Conservation (phyloP, 768 basidiomycete genomes). For the Suillus luteus region DNA sequence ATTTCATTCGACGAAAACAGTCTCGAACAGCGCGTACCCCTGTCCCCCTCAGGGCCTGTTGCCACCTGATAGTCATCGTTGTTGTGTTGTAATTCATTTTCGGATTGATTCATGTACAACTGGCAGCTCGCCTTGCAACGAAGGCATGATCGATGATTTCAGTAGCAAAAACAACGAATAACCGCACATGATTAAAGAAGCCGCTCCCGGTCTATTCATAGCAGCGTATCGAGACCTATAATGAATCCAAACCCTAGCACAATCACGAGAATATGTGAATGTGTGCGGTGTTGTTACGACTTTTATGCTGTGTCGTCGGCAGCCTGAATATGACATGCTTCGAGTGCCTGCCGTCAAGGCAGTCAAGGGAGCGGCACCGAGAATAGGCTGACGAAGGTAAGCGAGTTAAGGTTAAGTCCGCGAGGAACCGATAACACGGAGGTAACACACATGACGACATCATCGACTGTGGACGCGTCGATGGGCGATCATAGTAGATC, state of each 20-base stretch:
- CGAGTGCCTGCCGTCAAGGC: neutral
- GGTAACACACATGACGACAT: slow-evolving; percentile 2
- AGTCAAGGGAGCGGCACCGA: slow-evolving; percentile 1
- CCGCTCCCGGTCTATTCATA: neutral
- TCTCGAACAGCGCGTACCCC: neutral
- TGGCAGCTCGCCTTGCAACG: slow-evolving; percentile 23
- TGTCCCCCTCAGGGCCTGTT: neutral
- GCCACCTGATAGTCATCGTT: neutral
- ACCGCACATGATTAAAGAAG: slow-evolving; percentile 3
- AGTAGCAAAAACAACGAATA: neutral
- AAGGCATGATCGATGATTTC: slow-evolving; percentile 8
- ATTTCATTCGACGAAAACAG: neutral
- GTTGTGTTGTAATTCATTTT: neutral
- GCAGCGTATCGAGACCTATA: neutral
- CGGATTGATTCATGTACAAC: neutral
- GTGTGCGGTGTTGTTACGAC: slow-evolving; percentile 1
- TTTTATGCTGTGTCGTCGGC: slow-evolving; percentile 5
- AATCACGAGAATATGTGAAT: slow-evolving; percentile 4
- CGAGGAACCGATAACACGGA: neutral
- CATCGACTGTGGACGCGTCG: neutral
- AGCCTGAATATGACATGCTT: slow-evolving; percentile 3
- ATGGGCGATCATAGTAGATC: slow-evolving; percentile 63
- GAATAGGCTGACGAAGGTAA: slow-evolving; percentile 1
- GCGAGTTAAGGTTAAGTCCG: slow-evolving; percentile 12
- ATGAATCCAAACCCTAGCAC: neutral